Evolutionary conservation across 2,329 filamentous ascomycete genomes (phyloP), one percentile per base, ranked within the genome.

Genomic region (Monosporascus ibericus): DNA sequence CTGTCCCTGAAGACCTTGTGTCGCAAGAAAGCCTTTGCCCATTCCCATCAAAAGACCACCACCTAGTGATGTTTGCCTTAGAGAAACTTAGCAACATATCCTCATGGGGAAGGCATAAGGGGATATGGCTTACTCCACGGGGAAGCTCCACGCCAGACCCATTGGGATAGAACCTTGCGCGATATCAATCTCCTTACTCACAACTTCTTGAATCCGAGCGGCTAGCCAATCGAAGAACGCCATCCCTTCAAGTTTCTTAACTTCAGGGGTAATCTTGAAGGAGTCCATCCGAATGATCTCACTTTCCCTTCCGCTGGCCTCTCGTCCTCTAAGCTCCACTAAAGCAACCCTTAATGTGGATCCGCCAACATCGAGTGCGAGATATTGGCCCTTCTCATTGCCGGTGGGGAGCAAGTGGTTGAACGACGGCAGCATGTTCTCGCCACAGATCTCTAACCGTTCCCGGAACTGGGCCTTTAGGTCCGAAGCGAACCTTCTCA

Each of bases 151-250:
- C 6, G 84, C 81, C 55, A 87, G 66, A 1, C 83, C 83, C 70
- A 86, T 73, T 8, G 77, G 77, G 49, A 87, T 69, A 27, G 78
- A 74, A 2, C 71, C 66, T 52, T 70, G 65, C 22, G 65, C 67
- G 3, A 68, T 65, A 44, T 71, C 68, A 22, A 72, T 61, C 18
- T 74, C 75, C 44, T 70, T 70, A 6, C 71, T 67, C 11, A 87
- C 68, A 1, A 81, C 82, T 48, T 85, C 78, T 49, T 72, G 65
- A 59, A 87, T 84, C 56, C 75, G 77, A 42, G 73, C 71, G 1
- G 83, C 84, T 77, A 87, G 84, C 85, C 85, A 88, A 63, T 84
- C 76, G 58, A 87, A 88, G 62, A 87, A 86, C 0, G 68, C 72
- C 59, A 77, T 75, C 17, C 84, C 84, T 55, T 77, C 72, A 1